These are phyloP conservation scores for Cutaneotrichosporon mucoides DNA, from an alignment of 1,284 basidiomycete genomes.

Conservation along the genomic window DNA sequence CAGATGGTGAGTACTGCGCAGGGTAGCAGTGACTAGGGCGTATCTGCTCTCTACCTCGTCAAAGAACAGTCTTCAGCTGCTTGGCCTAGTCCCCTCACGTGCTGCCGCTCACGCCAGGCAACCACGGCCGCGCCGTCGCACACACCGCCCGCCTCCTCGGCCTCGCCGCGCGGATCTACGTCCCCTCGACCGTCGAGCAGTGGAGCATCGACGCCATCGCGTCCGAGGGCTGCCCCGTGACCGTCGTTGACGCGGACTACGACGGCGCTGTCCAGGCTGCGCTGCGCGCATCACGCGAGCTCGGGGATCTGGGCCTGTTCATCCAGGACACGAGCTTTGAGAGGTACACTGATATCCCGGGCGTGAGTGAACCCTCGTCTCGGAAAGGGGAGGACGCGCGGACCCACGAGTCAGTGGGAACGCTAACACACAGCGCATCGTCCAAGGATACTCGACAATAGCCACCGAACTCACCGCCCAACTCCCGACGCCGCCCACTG, in stretches of 20 bases:
- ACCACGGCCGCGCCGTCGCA: slow-evolving; percentile 19
- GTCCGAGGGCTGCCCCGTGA: slow-evolving; percentile 11
- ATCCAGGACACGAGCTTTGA: slow-evolving; percentile 19
- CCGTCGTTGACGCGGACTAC: slow-evolving; percentile 11
- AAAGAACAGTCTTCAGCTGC: no score
- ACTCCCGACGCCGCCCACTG: neutral
- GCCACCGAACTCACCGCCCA: slow-evolving; percentile 1
- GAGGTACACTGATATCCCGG: slow-evolving; percentile 11
- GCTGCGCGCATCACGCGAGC: neutral
- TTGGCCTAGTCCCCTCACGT: no score
- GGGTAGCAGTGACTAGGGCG: no score
- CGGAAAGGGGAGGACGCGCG: neutral
- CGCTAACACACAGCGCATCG: slow-evolving; percentile 5
- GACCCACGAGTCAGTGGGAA: no score
- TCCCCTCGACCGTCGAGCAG: slow-evolving; percentile 14
- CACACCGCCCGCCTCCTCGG: slow-evolving; percentile 13
- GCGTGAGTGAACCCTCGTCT: neutral
- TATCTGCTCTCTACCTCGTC: no score
- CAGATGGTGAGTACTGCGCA: slow-evolving; percentile 11
- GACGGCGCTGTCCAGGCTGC: slow-evolving; percentile 13
- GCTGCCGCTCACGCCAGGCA: slow-evolving; percentile 8
- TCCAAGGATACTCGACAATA: slow-evolving; percentile 16
- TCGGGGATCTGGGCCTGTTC: slow-evolving; percentile 5
- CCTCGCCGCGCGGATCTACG: slow-evolving; percentile 10
- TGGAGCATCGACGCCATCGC: slow-evolving; percentile 16